Percentiles rank a stretch among this genome's conserved stretches.
Evolutionary conservation across 2,329 filamentous ascomycete genomes (phyloP).

Genomic region (Magnaporthiopsis poae): DNA sequence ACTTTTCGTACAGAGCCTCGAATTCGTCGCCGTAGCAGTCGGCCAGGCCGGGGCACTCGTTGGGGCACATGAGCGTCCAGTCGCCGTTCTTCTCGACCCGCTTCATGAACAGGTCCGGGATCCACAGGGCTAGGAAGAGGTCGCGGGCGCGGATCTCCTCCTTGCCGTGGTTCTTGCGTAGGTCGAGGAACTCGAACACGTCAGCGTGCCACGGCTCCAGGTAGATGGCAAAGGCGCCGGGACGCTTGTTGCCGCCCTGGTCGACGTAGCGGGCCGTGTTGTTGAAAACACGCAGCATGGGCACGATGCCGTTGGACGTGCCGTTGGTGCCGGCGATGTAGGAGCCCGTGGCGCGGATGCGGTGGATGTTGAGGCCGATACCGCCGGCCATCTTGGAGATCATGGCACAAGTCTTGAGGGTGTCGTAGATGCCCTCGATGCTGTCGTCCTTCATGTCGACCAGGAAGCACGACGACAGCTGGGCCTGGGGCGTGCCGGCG

Average conservation of each 20-base stretch:
- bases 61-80: slow-evolving; percentile 97
- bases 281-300: slow-evolving; percentile 98
- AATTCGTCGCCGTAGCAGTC: slow-evolving; percentile 98
- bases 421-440: slow-evolving; percentile 98
- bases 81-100: slow-evolving; percentile 92
- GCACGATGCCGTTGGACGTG: slow-evolving; percentile 91
- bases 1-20: slow-evolving; percentile 84
- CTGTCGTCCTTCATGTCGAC: slow-evolving; percentile 99
- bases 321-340: slow-evolving; percentile 98
- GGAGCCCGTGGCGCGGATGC: slow-evolving; percentile 91
- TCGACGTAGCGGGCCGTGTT: slow-evolving; percentile 98
- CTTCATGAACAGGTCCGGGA: slow-evolving; percentile 99
- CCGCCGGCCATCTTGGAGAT: slow-evolving; percentile 99
- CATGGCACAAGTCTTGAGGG: slow-evolving; percentile 97
- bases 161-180: slow-evolving; percentile 98
- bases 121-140: slow-evolving; percentile 96
- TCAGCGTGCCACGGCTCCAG: slow-evolving; percentile 98
- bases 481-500: slow-evolving; percentile 85
- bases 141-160: slow-evolving; percentile 95
- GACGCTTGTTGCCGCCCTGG: slow-evolving; percentile 97
- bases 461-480: slow-evolving; percentile 95
- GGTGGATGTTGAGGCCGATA: slow-evolving; percentile 92
- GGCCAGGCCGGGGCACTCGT: slow-evolving; percentile 86
- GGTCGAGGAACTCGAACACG: slow-evolving; percentile 92
- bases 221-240: slow-evolving; percentile 96